Evolutionary conservation across 345 rosid species (phyloP).

Genomic region (Punica granatum): DNA sequence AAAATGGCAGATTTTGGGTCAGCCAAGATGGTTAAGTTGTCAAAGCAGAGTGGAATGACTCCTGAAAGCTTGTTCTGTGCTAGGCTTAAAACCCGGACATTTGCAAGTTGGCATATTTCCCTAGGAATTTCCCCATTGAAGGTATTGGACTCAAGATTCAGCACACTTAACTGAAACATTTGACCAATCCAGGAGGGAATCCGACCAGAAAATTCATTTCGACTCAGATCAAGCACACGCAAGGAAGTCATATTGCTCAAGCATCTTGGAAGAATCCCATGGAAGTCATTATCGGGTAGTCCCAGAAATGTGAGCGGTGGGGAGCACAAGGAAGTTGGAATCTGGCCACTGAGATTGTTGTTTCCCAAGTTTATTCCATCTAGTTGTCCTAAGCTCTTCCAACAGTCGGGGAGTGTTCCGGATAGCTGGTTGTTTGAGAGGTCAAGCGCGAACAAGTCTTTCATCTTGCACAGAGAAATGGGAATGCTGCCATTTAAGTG

Average conservation of each 20-base stretch:
- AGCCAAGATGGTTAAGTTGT: not conserved
- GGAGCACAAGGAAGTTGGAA: not conserved
- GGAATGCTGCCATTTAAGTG: too few species aligned
- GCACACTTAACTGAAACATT: not conserved
- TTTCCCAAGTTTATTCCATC: not conserved
- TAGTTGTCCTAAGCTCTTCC: not conserved
- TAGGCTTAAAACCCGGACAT: not conserved
- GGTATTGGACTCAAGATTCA: not conserved
- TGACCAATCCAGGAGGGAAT: not conserved
- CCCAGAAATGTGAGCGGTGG: not conserved
- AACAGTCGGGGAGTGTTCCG: not conserved
- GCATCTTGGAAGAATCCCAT: not conserved
- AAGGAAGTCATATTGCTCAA: not conserved
- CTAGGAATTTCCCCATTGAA: too few species aligned
- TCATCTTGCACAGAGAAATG: not conserved
- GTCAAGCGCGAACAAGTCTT: fast-evolving
- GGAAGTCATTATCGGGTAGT: not conserved
- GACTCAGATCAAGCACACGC: not conserved
- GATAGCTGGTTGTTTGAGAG: slow-evolving; percentile 3
- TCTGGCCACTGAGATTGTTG: not conserved
- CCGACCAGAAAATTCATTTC: not conserved
- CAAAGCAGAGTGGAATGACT: slow-evolving; percentile 1
- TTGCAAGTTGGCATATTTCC: too few species aligned
- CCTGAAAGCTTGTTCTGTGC: slow-evolving; percentile 2
- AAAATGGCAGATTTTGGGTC: not conserved